Evolutionary conservation across 140 eudicot species (phyloP).

Genomic region (Flaveria floridana): DNA sequence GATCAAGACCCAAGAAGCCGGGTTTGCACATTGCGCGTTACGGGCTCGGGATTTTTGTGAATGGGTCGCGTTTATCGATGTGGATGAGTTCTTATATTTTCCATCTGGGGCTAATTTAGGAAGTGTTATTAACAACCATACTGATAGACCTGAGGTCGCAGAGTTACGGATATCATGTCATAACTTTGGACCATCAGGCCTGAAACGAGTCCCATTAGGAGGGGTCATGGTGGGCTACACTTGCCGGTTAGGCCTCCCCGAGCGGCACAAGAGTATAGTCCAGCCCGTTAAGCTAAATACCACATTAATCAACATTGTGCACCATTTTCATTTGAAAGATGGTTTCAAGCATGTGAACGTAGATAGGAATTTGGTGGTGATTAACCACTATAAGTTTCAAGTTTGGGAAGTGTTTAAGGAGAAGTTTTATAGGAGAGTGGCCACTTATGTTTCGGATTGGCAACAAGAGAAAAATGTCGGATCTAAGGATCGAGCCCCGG

Average conservation of each 20-base stretch:
- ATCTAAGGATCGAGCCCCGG: slow-evolving; percentile 79
- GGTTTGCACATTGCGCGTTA: slow-evolving; percentile 77
- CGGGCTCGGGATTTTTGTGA: slow-evolving; percentile 60
- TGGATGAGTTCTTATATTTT: slow-evolving; percentile 71
- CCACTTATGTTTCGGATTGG: slow-evolving; percentile 86
- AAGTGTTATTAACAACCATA: slow-evolving; percentile 33
- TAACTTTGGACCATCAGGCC: slow-evolving; percentile 83
- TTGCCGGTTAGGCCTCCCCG: slow-evolving; percentile 54
- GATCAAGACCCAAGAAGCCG: slow-evolving; percentile 91
- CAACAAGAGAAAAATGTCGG: slow-evolving; percentile 55
- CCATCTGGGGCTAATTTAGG: slow-evolving; percentile 35
- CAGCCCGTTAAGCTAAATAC: slow-evolving; percentile 58
- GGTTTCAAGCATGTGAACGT: slow-evolving; percentile 44
- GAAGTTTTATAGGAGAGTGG: slow-evolving; percentile 74
- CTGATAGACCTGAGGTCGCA: slow-evolving; percentile 37
- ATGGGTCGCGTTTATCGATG: slow-evolving; percentile 81
- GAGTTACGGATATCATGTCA: slow-evolving; percentile 59
- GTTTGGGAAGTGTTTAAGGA: slow-evolving; percentile 87
- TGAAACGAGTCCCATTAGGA: slow-evolving; percentile 35
- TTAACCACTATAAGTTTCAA: slow-evolving; percentile 86
- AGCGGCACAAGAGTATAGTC: slow-evolving; percentile 84
- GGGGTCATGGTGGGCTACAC: slow-evolving; percentile 82
- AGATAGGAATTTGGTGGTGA: slow-evolving; percentile 44
- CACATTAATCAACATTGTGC: slow-evolving; percentile 68
- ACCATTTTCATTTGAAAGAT: slow-evolving; percentile 59